These are phyloP conservation scores for Phytophthora agathidicida DNA, from an alignment of 352 stramenopile species.

Conservation along the genomic window DNA sequence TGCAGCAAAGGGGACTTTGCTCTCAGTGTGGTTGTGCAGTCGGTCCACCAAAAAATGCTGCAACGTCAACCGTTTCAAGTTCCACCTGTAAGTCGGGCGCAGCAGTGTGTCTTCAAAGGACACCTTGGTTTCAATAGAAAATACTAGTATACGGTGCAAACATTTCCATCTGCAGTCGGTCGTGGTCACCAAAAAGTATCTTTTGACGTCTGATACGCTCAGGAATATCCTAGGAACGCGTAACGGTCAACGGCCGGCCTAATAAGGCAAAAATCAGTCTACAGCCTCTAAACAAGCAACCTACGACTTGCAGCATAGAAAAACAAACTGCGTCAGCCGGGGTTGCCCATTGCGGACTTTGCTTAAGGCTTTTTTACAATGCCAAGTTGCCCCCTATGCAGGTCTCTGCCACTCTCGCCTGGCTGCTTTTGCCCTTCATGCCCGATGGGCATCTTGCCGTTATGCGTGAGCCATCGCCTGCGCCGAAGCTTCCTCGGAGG, in stretches of 20 bases:
- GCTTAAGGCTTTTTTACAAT: background rate
- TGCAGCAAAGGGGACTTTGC: background rate
- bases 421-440: conserved; percentile 25
- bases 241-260: background rate
- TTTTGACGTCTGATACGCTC: conserved; percentile 25
- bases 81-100: too few relatives aligned
- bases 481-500: conserved; percentile 32
- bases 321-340: too few relatives aligned
- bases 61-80: conserved; percentile 23
- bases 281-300: background rate
- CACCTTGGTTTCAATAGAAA: background rate
- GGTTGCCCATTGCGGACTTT: too few relatives aligned
- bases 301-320: background rate
- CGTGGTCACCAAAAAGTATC: conserved; percentile 30
- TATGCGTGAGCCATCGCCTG: conserved; percentile 25
- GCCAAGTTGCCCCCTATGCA: conserved; percentile 8
- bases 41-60: conserved; percentile 29
- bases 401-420: conserved; percentile 29
- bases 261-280: conserved; percentile 7
- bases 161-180: conserved; percentile 1
- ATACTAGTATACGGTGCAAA: background rate
- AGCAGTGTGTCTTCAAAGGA: too few relatives aligned
- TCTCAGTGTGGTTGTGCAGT: background rate
- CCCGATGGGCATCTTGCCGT: conserved; percentile 33
- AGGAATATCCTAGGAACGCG: conserved; percentile 8